A percentile compares a stretch with the other conserved stretches of the same genome.
Conservation (phyloP, 352 stramenopile species). For the Thalassiosira mediterranea region DNA sequence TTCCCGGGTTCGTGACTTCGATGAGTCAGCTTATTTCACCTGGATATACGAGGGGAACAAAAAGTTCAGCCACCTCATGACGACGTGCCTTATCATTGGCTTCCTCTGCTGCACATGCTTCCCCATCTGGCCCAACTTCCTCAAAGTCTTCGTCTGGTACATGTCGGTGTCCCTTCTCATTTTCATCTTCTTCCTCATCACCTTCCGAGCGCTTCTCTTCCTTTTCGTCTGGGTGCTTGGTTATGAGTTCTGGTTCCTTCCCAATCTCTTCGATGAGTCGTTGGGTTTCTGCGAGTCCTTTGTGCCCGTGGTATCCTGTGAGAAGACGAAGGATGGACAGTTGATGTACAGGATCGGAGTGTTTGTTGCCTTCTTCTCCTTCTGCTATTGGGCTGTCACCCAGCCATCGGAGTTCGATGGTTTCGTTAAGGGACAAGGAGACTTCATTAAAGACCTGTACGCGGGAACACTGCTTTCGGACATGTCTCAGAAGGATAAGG, state of each 20-base stretch:
- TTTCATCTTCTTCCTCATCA: conserved; percentile 97
- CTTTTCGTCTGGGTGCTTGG: conserved; percentile 92
- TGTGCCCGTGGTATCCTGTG: conserved; percentile 92
- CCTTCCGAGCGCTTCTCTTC: conserved; percentile 94
- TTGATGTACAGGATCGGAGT: conserved; percentile 93
- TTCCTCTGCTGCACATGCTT: conserved; percentile 98
- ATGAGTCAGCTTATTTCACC: conserved; percentile 96
- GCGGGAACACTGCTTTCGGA: conserved; percentile 97
- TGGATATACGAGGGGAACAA: conserved; percentile 99
- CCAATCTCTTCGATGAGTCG: conserved; percentile 99
- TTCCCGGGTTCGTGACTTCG: conserved; percentile 89
- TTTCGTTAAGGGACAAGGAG: conserved; percentile 97
- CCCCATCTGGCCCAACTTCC: conserved; percentile 98
- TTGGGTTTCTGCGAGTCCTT: conserved; percentile 98
- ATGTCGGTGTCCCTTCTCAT: conserved; percentile 98
- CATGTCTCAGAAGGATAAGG: conserved; percentile 96
- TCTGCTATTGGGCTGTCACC: conserved; percentile 97
- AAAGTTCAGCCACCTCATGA: conserved; percentile 97
- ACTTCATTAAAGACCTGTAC: conserved; percentile 99
- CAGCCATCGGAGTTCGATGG: conserved; percentile 99
- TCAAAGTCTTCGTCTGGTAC: conserved; percentile 98
- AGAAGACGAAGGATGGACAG: conserved; percentile 87
- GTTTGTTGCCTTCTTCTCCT: conserved; percentile 91
- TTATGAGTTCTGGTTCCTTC: conserved; percentile 98
- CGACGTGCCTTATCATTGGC: conserved; percentile 94